Conservation (phyloP, 352 stramenopile species). For the Globisporangium splendens region DNA sequence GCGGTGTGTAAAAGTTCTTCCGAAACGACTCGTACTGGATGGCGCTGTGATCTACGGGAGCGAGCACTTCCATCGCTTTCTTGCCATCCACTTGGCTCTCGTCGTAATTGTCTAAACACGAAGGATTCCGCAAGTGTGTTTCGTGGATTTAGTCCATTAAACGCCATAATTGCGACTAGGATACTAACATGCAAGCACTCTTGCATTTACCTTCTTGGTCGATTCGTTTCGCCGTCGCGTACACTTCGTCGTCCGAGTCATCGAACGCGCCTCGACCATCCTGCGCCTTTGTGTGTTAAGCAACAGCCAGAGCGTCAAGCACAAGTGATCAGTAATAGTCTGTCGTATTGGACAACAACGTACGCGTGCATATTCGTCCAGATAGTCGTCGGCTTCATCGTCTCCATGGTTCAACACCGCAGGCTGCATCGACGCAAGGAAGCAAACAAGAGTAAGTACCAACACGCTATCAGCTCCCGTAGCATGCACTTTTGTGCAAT, state of each 20-base stretch:
- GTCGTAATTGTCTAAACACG: constrained; percentile 10
- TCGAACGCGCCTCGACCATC: constrained; percentile 11
- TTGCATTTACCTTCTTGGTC: constrained; percentile 22
- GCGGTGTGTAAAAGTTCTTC: constrained; percentile 67
- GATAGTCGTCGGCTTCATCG: constrained; percentile 25
- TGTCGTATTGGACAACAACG: too few species aligned
- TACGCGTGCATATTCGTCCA: constrained; percentile 19
- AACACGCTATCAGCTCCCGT: too few species aligned
- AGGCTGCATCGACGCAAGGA: background rate
- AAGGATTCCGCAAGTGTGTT: too few species aligned
- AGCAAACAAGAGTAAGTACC: too few species aligned
- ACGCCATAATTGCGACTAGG: background rate
- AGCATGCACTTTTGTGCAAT: too few species aligned
- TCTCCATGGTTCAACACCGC: constrained; percentile 5
- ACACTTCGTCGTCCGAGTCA: constrained; percentile 81
- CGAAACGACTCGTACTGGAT: constrained; percentile 83
- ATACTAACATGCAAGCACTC: background rate
- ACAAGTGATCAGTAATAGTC: too few species aligned
- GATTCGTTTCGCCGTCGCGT: constrained; percentile 48
- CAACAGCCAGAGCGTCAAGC: background rate
- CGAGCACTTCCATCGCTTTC: constrained; percentile 72
- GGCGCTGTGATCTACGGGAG: constrained; percentile 58
- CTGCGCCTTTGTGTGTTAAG: constrained; percentile 35
- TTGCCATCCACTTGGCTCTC: constrained; percentile 36
- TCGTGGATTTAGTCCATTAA: too few species aligned